phyloP scores from a whole-genome alignment of 495 filamentous ascomycete species.

The Pseudoneurospora amorphoporcata region DNA sequence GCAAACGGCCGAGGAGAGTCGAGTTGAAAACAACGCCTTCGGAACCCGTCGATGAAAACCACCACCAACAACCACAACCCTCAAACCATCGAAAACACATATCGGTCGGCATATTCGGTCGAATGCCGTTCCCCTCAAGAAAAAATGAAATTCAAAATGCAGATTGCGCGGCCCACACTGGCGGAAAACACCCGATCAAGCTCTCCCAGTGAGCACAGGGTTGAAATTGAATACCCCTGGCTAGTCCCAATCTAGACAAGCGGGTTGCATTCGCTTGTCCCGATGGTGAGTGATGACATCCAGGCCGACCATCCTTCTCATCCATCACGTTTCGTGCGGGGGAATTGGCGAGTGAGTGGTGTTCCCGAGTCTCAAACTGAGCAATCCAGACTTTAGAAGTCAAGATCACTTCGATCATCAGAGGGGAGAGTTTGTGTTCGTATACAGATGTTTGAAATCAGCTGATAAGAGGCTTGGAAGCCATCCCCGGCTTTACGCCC shows the following conservation, averaged over 20 bases:
- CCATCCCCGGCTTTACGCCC: not conserved
- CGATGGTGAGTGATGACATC: not conserved
- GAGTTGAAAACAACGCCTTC: not conserved
- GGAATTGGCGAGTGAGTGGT: not conserved
- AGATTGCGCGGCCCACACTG: not conserved
- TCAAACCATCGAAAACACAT: not conserved
- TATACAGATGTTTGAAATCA: not conserved
- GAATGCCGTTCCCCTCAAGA: not conserved
- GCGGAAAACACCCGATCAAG: not conserved
- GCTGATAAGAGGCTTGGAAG: not conserved
- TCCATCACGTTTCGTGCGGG: not conserved
- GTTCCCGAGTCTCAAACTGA: too few species aligned
- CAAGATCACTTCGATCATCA: not conserved
- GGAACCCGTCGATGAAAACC: not conserved
- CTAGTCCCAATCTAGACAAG: not conserved
- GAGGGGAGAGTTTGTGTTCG: not conserved
- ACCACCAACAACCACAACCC: not conserved
- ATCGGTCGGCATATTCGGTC: not conserved
- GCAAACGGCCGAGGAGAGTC: not conserved
- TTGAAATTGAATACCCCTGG: not conserved
- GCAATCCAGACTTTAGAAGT: too few species aligned
- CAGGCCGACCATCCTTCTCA: not conserved
- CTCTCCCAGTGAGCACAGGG: not conserved
- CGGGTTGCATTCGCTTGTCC: not conserved
- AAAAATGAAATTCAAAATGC: not conserved